Conservation (phyloP, 2,329 filamentous ascomycete genomes). For the Apiospora saccharicola region DNA sequence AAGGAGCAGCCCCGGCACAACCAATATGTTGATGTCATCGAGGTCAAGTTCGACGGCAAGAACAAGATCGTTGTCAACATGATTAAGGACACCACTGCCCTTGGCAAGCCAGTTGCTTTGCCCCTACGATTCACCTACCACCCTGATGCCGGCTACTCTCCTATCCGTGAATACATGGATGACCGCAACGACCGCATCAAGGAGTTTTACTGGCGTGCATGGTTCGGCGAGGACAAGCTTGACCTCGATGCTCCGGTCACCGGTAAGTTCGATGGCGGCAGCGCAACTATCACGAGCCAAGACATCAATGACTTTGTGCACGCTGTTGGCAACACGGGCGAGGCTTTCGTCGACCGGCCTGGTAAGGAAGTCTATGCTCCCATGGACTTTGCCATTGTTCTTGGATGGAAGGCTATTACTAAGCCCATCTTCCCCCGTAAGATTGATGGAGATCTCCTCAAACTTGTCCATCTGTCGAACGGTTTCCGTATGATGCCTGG, state of each 20-base stretch:
- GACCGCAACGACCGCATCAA: slow-evolving; percentile 97
- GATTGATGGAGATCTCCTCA: slow-evolving; percentile 95
- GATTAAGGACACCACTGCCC: slow-evolving; percentile 90
- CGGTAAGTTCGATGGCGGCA: slow-evolving; percentile 88
- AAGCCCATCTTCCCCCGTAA: slow-evolving; percentile 98
- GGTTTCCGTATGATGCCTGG: slow-evolving; percentile 98
- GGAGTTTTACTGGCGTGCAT: slow-evolving; percentile 98
- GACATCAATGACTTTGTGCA: slow-evolving; percentile 99
- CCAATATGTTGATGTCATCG: slow-evolving; percentile 87
- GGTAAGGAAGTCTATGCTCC: slow-evolving; percentile 94
- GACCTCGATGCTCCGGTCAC: slow-evolving; percentile 87
- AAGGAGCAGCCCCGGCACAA: slow-evolving; percentile 87
- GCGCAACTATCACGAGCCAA: slow-evolving; percentile 84
- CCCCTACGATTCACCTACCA: slow-evolving; percentile 92
- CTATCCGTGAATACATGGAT: slow-evolving; percentile 95
- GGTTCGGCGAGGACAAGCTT: slow-evolving; percentile 88
- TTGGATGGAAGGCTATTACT: slow-evolving; percentile 98
- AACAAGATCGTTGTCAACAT: slow-evolving; percentile 88
- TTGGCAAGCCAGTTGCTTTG: slow-evolving; percentile 82
- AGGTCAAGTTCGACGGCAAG: slow-evolving; percentile 77
- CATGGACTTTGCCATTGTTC: slow-evolving; percentile 99
- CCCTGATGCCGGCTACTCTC: slow-evolving; percentile 95
- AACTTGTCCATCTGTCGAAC: slow-evolving; percentile 96
- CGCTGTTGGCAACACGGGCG: slow-evolving; percentile 95
- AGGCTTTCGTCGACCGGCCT: slow-evolving; percentile 94